Evolutionary conservation across 805 yeast species (phyloP), one percentile per base, ranked within the genome.

Genomic region (Suhomyces faveliae): DNA sequence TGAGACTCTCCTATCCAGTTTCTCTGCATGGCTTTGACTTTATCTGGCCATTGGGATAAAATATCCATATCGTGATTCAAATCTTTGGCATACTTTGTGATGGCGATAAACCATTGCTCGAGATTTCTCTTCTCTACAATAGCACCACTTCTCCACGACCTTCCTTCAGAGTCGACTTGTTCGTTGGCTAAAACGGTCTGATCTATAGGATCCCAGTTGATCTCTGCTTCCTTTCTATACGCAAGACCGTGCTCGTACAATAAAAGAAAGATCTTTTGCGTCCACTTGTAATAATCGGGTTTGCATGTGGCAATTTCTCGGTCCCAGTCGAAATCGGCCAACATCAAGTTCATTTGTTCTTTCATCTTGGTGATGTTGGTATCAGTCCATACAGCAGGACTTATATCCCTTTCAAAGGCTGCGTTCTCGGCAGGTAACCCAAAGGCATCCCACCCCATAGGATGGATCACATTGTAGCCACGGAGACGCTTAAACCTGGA

Each of bases 391-490:
- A 66, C 76, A 0, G 81, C 79, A 0, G 99, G 97, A 52, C 81
- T 81, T 10, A 89, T 75, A 1, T 82, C 81, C 51, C 96, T 70
- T 63, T 91, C 96, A 24, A 89, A 84, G 0, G 99, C 99, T 0
- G 99, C 99, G 64, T 94, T 94, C 63, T 94, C 99, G 0, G 99
- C 99, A 0, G 99, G 99, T 22, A 94, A 73, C 0, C 99, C 99
- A 74, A 94, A 94, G 0, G 98, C 96, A 72, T 94, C 99, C 97
- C 97, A 94, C 0, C 99, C 99, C 96, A 94, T 91, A 0, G 98
- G 97, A 62, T 94, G 96, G 2, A 92, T 74, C 11, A 92, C 96
- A 33, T 83, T 70, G 55, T 76, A 78, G 1, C 97, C 97, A 43
- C 78, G 79, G 67, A 88, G 77, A 53, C 94, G 73, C 54, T 88